Base-by-base conservation (phyloP, 2,329 filamentous ascomycete genomes). In the Falciphora oryzae region DNA sequence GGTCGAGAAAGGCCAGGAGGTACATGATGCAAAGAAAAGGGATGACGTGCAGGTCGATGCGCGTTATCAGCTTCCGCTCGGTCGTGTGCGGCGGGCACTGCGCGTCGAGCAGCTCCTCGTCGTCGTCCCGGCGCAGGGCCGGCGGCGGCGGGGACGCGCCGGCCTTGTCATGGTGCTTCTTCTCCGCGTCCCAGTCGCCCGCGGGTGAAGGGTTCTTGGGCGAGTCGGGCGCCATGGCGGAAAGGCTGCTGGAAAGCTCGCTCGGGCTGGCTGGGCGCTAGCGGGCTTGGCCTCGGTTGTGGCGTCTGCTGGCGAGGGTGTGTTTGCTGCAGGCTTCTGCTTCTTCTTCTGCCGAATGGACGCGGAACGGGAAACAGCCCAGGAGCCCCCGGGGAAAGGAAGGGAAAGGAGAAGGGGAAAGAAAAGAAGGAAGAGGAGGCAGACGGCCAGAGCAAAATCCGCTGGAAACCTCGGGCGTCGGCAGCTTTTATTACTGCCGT, bases 11-110 rank as follows among this genome's bases (percentile, higher is more conserved):
- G 53, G 88, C 88, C 61, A 90, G 78, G 57, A 90, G 76, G 73
- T 91, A 92, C 74, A 93, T 80, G 66, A 93, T 79, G 72, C 85
- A 89, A 64, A 94, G 79, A 68, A 89, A 89, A 0, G 91, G 91
- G 63, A 94, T 79, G 63, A 94, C 81, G 69, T 84, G 86, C 68
- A 87, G 73, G 74, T 93, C 91, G 71, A 93, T 88, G 75, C 88
- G 89, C 67, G 81, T 76, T 78, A 91, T 83, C 66, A 94, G 80
- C 70, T 80, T 84, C 68, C 81, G 79, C 77, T 92, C 89, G 2
- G 84, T 86, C 4, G 83, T 86, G 73, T 83, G 80, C 63, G 81
- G 69, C 44, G 84, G 84, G 66, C 81, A 83, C 61, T 63, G 71
- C 27, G 78, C 71, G 58, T 68, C 65, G n/a, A 25, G 56, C 57